Conservation (phyloP, 768 basidiomycete species). For the Phlegmacium glaucopus region DNA sequence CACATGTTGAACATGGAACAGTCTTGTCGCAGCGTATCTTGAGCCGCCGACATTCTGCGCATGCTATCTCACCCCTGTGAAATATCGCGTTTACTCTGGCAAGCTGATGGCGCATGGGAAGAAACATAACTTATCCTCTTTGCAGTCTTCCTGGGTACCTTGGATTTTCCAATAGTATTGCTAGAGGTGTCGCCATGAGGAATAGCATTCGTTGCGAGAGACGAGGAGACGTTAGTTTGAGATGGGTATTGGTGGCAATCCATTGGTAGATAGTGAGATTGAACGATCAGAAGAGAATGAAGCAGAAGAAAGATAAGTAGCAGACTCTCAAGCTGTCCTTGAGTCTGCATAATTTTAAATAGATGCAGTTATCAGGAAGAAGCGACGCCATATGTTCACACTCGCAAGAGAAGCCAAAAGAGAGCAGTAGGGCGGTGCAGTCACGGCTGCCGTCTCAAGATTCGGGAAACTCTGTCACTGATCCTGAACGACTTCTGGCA, state of each 20-base stretch:
- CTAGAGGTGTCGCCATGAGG: slow-evolving; percentile 1
- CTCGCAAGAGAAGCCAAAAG: too few species aligned
- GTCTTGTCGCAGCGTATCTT: slow-evolving; percentile 39
- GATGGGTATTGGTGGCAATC: neutral
- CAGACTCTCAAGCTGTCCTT: neutral
- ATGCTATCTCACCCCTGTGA: slow-evolving; percentile 38
- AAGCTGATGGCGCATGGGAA: slow-evolving; percentile 3
- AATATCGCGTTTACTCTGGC: neutral
- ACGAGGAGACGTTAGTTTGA: neutral
- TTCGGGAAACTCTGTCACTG: too few species aligned
- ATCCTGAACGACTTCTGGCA: too few species aligned
- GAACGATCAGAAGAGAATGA: neutral
- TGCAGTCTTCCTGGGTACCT: slow-evolving; percentile 31
- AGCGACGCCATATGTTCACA: slow-evolving; percentile 9
- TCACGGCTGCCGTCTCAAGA: too few species aligned
- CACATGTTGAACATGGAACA: slow-evolving; percentile 46
- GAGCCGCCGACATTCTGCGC: slow-evolving; percentile 41
- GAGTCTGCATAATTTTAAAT: slow-evolving; percentile 8
- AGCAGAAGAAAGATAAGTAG: slow-evolving; percentile 1
- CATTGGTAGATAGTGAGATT: neutral
- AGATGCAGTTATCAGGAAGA: slow-evolving; percentile 12
- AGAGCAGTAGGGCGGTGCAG: too few species aligned
- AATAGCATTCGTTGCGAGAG: neutral
- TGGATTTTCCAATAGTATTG: slow-evolving; percentile 10
- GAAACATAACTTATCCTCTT: slow-evolving; percentile 34